Evolutionary conservation across 768 basidiomycete species (phyloP).

Genomic region (Podaxis carcinomalis): DNA sequence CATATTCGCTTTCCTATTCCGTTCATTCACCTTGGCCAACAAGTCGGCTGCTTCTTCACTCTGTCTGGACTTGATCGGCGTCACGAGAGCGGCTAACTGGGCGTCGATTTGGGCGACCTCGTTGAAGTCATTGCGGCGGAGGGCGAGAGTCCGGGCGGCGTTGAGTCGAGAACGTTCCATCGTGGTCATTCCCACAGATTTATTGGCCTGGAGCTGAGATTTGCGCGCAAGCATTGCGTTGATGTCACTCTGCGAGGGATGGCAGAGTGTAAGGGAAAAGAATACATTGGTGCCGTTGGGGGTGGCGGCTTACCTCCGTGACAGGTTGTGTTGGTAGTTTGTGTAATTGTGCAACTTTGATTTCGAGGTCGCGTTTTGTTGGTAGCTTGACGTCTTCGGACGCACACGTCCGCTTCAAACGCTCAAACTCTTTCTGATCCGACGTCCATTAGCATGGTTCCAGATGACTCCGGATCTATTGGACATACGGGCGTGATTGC

Average conservation of each 20-base stretch:
- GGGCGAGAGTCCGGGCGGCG: constrained; percentile 70
- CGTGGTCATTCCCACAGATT: constrained; percentile 32
- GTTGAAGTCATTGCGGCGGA: constrained; percentile 63
- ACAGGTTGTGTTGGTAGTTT: constrained; percentile 56
- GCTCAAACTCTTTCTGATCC: constrained; percentile 68
- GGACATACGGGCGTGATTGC: constrained; percentile 54
- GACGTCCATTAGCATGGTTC: constrained; percentile 4
- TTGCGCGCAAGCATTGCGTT: constrained; percentile 74
- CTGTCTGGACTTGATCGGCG: constrained; percentile 16
- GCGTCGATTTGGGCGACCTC: constrained; percentile 61
- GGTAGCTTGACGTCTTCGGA: constrained; percentile 63
- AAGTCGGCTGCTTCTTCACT: constrained; percentile 36
- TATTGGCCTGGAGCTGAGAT: constrained; percentile 32
- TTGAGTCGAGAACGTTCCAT: constrained; percentile 65
- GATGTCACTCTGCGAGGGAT: constrained; percentile 64
- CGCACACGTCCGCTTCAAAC: constrained; percentile 40
- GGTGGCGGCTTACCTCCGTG: constrained; percentile 73
- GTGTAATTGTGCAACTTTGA: constrained; percentile 59
- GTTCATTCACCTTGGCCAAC: constrained; percentile 81
- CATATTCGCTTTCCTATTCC: constrained; percentile 80
- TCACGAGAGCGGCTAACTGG: constrained; percentile 53
- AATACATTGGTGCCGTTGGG: neutral
- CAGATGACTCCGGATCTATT: neutral
- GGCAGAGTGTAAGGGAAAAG: constrained; percentile 6
- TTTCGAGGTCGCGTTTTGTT: constrained; percentile 57